Evolutionary conservation across 495 filamentous ascomycete genomes (phyloP), one percentile per base, ranked within the genome.

Genomic region (Rusavskia elegans): DNA sequence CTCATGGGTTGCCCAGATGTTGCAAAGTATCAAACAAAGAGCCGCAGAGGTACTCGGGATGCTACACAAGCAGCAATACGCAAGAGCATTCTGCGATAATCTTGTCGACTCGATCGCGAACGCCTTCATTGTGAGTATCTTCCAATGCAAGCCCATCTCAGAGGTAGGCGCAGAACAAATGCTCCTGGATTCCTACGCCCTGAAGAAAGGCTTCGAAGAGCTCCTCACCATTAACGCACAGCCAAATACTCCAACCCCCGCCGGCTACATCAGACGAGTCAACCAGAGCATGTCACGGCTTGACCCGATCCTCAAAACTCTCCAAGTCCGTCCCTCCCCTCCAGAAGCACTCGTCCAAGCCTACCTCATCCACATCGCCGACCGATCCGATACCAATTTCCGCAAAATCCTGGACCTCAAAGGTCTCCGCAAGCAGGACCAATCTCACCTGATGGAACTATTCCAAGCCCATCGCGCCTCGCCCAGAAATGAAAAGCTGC

Each of bases 91-190:
- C 61, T 92, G 87, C 55, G 93, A 97, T 61, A 87, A 96, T 58
- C 64, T 95, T 17, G 87, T 98, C 16, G 93, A 98, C 61, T 71
- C 84, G 53, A 70, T 95, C 50, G 81, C 83, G 17, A 84, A 74
- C 54, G 68, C 83, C 6, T 98, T 90, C 65, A 76, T 95, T 58
- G 65, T 71, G 37, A 94, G 85, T 57, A 79, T 96, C 54, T 87
- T 94, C 41, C 85, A 87, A 61, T 94, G 87, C 68, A 82, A 75
- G 55, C 92, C 92, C 19, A 79, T 98, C 50, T 86, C 85, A 16
- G 90, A 95, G 64, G 87, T 88, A 46, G 92, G 89, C 23, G 92
- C 92, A n/a, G 93, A 98, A 67, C 92, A 93, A 79, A 95, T 98
- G 89, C 76, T 98, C 7, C 78, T 98, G 3, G 93, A 98, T 63